phyloP scores from a whole-genome alignment of 2,329 filamentous ascomycete genomes.

The Diaporthe velutina region DNA sequence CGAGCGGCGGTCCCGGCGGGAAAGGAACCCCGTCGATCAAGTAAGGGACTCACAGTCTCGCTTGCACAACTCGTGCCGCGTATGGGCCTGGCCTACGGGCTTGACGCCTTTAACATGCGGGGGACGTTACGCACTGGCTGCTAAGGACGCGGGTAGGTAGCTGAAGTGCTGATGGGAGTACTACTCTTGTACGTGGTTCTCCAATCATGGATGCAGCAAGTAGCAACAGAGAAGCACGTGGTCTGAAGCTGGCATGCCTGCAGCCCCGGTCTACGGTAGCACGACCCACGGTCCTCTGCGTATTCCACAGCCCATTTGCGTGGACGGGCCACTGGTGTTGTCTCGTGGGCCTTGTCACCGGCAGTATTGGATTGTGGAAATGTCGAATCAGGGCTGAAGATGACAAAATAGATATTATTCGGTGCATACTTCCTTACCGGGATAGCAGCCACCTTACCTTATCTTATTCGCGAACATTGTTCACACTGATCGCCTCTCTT shows the following conservation, averaged over 20 bases:
- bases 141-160: not conserved
- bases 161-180: too few species aligned
- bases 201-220: not conserved
- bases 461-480: too few species aligned
- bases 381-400: not conserved
- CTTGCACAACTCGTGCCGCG: too few species aligned
- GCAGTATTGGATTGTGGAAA: too few species aligned
- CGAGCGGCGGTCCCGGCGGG: not conserved
- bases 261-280: not conserved
- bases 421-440: not conserved
- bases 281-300: not conserved
- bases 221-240: not conserved
- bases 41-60: fast-evolving
- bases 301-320: not conserved
- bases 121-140: not conserved
- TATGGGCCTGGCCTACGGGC: not conserved
- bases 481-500: too few species aligned
- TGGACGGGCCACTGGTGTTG: not conserved
- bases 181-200: not conserved
- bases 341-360: not conserved
- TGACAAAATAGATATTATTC: not conserved
- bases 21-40: not conserved
- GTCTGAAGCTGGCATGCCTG: too few species aligned
- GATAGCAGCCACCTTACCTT: too few species aligned
- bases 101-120: not conserved